phyloP scores from a whole-genome alignment of 2,329 filamentous ascomycete genomes.

The Fusarium musae region DNA sequence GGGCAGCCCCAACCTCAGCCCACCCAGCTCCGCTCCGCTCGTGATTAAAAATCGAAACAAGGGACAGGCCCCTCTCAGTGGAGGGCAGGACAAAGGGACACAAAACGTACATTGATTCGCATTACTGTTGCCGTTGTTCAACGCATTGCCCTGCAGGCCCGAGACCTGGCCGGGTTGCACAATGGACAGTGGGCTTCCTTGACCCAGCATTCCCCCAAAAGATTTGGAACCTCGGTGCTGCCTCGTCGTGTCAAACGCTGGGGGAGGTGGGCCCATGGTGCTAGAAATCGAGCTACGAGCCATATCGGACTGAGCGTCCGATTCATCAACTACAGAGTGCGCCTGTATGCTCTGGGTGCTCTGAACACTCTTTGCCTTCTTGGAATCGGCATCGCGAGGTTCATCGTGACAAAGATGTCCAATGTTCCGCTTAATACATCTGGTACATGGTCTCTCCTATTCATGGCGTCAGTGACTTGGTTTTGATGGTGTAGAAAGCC shows the following conservation, averaged over 20 bases:
- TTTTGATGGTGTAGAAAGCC: constrained; percentile 18
- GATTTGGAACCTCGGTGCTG: constrained; percentile 55
- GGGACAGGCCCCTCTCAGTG: constrained; percentile 28
- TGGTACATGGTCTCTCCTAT: constrained; percentile 93
- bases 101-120: constrained; percentile 78
- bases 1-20: constrained; percentile 34
- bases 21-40: constrained; percentile 42
- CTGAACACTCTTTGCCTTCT: constrained; percentile 75
- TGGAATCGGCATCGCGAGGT: constrained; percentile 83
- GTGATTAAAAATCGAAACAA: constrained; percentile 41
- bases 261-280: constrained; percentile 65
- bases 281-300: constrained; percentile 65
- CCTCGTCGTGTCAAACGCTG: constrained; percentile 52
- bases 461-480: constrained; percentile 44
- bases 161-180: constrained; percentile 78
- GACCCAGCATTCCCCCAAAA: constrained; percentile 58
- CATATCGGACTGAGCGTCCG: constrained; percentile 62
- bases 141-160: constrained; percentile 70
- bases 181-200: constrained; percentile 69
- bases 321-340: constrained; percentile 69
- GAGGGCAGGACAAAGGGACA: constrained; percentile 34
- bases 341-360: constrained; percentile 56
- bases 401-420: constrained; percentile 98
- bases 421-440: constrained; percentile 98
- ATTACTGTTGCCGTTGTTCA: constrained; percentile 65